These are phyloP conservation scores for Houttuynia cordata DNA, from an alignment of 164 flowering plant genomes.

Conservation along the genomic window DNA sequence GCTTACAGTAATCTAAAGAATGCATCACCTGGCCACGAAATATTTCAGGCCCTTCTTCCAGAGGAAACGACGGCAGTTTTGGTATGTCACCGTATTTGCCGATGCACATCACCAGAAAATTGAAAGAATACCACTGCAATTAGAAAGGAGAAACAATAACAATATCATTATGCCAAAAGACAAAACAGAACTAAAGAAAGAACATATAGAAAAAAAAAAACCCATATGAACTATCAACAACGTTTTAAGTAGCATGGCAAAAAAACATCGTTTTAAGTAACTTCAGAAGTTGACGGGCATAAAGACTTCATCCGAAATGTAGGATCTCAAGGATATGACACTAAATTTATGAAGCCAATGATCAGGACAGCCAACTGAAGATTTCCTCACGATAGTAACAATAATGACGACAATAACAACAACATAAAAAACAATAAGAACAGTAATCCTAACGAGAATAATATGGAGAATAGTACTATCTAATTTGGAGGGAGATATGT, in stretches of 20 bases:
- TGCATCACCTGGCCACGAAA: constrained; percentile 81
- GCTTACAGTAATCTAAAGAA: constrained; percentile 70
- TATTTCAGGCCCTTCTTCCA: constrained; percentile 54
- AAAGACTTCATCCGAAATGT: no score
- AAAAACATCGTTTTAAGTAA: no score
- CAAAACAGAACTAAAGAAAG: no score
- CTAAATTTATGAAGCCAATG: no score
- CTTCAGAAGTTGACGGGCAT: no score
- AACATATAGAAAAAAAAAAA: no score
- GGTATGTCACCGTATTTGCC: constrained; percentile 89
- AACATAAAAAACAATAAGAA: neutral
- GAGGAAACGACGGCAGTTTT: constrained; percentile 42
- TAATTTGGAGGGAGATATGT: neutral
- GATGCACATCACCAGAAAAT: constrained; percentile 60
- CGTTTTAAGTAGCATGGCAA: no score
- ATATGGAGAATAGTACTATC: neutral
- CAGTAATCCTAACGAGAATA: neutral
- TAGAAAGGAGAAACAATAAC: neutral
- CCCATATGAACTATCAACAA: no score
- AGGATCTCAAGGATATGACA: no score
- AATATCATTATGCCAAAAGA: no score
- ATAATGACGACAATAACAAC: no score
- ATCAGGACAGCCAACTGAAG: neutral
- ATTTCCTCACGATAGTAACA: neutral
- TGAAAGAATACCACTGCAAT: constrained; percentile 61